Conservation (phyloP, 768 basidiomycete species). For the Auricularia sp. region DNA sequence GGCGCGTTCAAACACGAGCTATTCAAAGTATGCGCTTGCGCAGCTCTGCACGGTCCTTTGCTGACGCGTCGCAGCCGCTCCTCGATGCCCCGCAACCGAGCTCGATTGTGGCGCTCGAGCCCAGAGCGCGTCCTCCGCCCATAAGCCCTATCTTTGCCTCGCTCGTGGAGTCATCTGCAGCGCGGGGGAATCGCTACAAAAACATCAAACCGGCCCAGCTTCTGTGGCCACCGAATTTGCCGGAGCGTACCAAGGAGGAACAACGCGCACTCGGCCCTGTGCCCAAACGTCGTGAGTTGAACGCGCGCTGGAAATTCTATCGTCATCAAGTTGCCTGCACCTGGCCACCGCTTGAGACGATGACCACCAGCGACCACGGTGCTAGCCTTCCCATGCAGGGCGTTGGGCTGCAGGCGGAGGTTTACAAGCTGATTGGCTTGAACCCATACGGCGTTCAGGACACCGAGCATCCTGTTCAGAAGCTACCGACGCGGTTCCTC, state of each 20-base stretch:
- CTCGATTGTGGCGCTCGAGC: background rate
- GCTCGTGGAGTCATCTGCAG: background rate
- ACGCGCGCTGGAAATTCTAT: background rate
- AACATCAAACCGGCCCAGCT: background rate
- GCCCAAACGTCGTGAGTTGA: background rate
- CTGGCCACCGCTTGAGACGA: background rate
- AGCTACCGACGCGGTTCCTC: background rate
- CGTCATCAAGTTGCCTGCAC: background rate
- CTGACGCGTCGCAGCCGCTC: background rate
- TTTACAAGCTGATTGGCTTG: background rate
- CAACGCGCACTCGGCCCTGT: background rate
- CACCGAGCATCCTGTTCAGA: background rate
- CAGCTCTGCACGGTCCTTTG: background rate
- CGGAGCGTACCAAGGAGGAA: background rate
- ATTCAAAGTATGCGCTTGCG: background rate
- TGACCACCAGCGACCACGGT: background rate
- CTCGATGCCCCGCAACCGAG: background rate
- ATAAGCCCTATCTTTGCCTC: background rate
- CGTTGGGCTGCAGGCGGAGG: background rate
- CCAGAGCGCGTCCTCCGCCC: background rate
- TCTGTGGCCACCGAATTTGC: background rate
- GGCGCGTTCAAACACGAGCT: background rate
- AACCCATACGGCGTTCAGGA: background rate
- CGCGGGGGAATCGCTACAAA: background rate
- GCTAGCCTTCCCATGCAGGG: background rate